phyloP scores from a whole-genome alignment of 2,329 filamentous ascomycete species.

The Stemphylium vesicarium region DNA sequence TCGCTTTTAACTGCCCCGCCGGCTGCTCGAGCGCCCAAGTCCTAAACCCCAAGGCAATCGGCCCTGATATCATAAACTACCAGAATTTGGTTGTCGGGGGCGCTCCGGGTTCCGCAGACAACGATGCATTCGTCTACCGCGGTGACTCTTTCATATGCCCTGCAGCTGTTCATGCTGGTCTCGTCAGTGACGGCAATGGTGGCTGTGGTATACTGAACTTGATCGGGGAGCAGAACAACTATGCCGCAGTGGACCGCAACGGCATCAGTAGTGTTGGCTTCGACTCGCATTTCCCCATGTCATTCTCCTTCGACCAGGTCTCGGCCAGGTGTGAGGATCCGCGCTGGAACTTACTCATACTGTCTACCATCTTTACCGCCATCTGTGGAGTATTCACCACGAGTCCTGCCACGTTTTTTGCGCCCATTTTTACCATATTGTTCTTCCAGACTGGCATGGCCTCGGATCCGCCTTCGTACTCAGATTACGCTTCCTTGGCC shows the following conservation, averaged over 20 bases:
- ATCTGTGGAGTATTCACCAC: slow-evolving; percentile 41
- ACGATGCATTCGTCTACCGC: slow-evolving; percentile 34
- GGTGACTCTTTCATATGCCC: slow-evolving; percentile 49
- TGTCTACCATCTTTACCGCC: slow-evolving; percentile 42
- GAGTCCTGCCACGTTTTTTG: slow-evolving; percentile 39
- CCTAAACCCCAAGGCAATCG: slow-evolving; percentile 59
- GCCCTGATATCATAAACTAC: slow-evolving; percentile 68
- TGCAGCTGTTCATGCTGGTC: slow-evolving; percentile 45
- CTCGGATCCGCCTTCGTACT: slow-evolving; percentile 43
- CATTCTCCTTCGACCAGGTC: slow-evolving; percentile 37
- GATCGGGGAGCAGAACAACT: slow-evolving; percentile 33
- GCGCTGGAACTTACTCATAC: slow-evolving; percentile 41
- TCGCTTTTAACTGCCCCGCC: slow-evolving; percentile 64
- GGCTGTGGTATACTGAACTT: slow-evolving; percentile 44
- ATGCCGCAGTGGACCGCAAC: slow-evolving; percentile 29
- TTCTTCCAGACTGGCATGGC: slow-evolving; percentile 48
- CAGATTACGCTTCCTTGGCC: slow-evolving; percentile 39
- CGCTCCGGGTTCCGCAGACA: slow-evolving; percentile 2
- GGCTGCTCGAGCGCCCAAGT: slow-evolving; percentile 57
- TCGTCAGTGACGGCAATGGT: slow-evolving; percentile 35
- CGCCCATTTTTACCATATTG: slow-evolving; percentile 35
- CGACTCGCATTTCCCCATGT: slow-evolving; percentile 44
- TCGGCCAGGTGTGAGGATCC: slow-evolving; percentile 40
- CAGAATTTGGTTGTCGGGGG: slow-evolving; percentile 72
- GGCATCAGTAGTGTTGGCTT: slow-evolving; percentile 43